Evolutionary conservation across 225 moss, liverwort and hornwort species (phyloP).

Genomic region (Polytrichum formosum): DNA sequence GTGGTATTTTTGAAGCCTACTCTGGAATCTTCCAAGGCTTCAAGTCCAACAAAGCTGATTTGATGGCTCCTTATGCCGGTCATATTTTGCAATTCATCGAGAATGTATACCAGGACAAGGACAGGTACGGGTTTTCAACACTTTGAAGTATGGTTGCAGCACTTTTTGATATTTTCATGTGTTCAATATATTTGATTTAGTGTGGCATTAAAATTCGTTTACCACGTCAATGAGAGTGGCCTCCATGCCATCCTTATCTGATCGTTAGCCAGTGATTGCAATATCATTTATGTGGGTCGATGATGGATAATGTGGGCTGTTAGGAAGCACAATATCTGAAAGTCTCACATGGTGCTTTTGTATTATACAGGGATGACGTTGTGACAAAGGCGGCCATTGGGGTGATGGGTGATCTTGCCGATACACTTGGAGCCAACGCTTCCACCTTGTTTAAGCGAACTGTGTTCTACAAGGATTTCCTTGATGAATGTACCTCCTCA

Average conservation of each 20-base stretch:
- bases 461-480: slow-evolving; percentile 48
- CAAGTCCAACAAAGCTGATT: slow-evolving; percentile 59
- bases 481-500: slow-evolving; percentile 57
- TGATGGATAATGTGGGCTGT: no score
- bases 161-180: no score
- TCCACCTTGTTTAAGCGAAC: slow-evolving; percentile 47
- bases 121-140: slow-evolving; percentile 26
- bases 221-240: no score
- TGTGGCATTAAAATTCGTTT: no score
- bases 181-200: no score
- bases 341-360: neutral
- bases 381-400: slow-evolving; percentile 62
- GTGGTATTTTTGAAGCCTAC: slow-evolving; percentile 61
- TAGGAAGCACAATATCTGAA: no score
- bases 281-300: no score
- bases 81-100: slow-evolving; percentile 65
- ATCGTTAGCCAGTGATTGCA: no score
- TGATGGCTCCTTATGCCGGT: slow-evolving; percentile 56
- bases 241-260: no score
- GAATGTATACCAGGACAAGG: slow-evolving; percentile 60
- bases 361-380: slow-evolving; percentile 45
- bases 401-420: slow-evolving; percentile 61
- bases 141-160: neutral
- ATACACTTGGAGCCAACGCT: slow-evolving; percentile 48
- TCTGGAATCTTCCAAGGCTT: slow-evolving; percentile 62